Base-by-base conservation (phyloP, 2,329 filamentous ascomycete genomes). In the Alternaria sp. region DNA sequence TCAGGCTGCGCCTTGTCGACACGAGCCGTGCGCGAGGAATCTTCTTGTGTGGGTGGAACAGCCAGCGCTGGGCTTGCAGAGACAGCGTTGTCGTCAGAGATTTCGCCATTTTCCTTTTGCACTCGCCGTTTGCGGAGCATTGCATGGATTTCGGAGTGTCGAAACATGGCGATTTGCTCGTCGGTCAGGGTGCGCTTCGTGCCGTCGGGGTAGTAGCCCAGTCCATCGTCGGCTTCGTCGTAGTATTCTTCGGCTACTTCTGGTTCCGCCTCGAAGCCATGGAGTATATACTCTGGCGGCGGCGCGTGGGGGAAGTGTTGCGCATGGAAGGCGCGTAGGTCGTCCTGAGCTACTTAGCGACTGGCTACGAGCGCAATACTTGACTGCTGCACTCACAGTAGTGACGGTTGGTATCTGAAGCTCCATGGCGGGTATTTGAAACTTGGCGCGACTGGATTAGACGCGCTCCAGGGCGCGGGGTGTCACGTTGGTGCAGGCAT, bases 161-260 rank as follows among this genome's bases (percentile, higher is more conserved):
- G 87, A 77, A 97, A 97, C 65, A 97, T 95, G 57, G 88, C 88
- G 70, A 97, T 93, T 82, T 97, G 92, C 71, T 93, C 92, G 74
- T 97, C 92, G 10, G 94, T 97, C 72, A 98, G 84, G 17, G 93
- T 97, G 44, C 95, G 90, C 77, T 96, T 96, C 65, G 89, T 88
- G 4, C 95, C 94, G 74, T 98, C 94, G 1, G 87, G 81, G 70
- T 98, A 98, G 79, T 93, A 95, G 17, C 93, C 95, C 15, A 97
- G 83, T 1, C 82, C 88, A 73, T 92, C 91, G 25, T 89, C 88
- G 26, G 86, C 84, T 17, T 84, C 77, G 15, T 84, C 77, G 23
- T 67, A 62, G n/a, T 57, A 57, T 6, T 68, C 64, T 50, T 62
- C 78, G n/a, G 77, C 67, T 17, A 6, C 26, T 23, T 56, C 59